A percentile compares a stretch with the other conserved stretches of the same genome.
These are phyloP conservation scores for Amanita rimosa DNA, from an alignment of 768 basidiomycete genomes.

Conservation along the genomic window DNA sequence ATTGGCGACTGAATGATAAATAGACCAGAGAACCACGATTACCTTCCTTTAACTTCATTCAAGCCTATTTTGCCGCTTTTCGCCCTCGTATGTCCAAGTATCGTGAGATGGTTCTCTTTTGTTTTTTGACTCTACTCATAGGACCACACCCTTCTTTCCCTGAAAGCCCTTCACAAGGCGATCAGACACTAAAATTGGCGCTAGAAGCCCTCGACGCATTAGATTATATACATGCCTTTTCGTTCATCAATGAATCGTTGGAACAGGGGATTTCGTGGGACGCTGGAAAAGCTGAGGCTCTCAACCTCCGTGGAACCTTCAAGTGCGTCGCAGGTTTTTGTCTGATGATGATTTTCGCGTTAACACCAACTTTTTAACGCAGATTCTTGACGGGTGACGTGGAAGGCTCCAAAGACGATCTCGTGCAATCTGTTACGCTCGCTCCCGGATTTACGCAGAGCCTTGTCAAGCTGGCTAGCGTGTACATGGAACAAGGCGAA, in stretches of 20 bases:
- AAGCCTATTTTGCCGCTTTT: slow-evolving; percentile 96
- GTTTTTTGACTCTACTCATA: slow-evolving; percentile 14
- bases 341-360: neutral
- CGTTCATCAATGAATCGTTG: slow-evolving; percentile 75
- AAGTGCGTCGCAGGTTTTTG: slow-evolving; percentile 40
- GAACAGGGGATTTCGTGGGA: slow-evolving; percentile 78
- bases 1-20: neutral
- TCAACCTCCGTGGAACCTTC: slow-evolving; percentile 94
- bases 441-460: slow-evolving; percentile 69
- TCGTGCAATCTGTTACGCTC: slow-evolving; percentile 65
- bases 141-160: slow-evolving; percentile 64
- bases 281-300: slow-evolving; percentile 70
- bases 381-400: slow-evolving; percentile 89
- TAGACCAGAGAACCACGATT: slow-evolving; percentile 71
- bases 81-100: slow-evolving; percentile 52
- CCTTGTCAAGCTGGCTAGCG: slow-evolving; percentile 93
- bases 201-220: slow-evolving; percentile 75
- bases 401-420: slow-evolving; percentile 69
- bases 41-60: slow-evolving; percentile 86
- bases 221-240: slow-evolving; percentile 74
- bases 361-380: neutral
- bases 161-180: slow-evolving; percentile 65
- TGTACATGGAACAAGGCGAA: slow-evolving; percentile 92
- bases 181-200: slow-evolving; percentile 71
- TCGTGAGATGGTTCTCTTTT: neutral